Percentiles rank a stretch among this genome's conserved stretches.
These are phyloP conservation scores for Paxillus ammoniavirescens DNA, from an alignment of 768 basidiomycete genomes.

Conservation along the genomic window DNA sequence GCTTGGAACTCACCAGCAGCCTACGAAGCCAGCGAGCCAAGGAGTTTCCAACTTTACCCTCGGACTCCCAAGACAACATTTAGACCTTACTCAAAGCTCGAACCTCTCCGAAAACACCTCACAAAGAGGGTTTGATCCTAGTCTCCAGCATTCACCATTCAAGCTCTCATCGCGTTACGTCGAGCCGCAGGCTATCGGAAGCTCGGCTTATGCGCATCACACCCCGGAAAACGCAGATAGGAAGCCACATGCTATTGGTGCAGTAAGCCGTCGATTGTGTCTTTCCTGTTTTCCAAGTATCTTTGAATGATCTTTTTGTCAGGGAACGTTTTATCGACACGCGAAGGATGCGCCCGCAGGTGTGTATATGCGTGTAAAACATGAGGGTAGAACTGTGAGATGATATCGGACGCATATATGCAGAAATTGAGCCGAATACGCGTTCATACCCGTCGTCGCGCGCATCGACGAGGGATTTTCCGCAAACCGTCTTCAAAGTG, in stretches of 20 bases:
- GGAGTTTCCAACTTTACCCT: slow-evolving; percentile 1
- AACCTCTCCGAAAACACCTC: slow-evolving; percentile 5
- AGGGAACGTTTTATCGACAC: slow-evolving; percentile 12
- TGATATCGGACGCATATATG: slow-evolving; percentile 9
- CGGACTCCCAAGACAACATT: slow-evolving; percentile 9
- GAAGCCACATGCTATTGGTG: neutral
- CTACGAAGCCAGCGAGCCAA: slow-evolving; percentile 6
- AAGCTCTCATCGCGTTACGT: slow-evolving; percentile 8
- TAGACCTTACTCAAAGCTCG: slow-evolving; percentile 7
- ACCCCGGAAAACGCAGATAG: slow-evolving; percentile 2
- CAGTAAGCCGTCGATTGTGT: slow-evolving; percentile 7
- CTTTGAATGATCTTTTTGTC: neutral
- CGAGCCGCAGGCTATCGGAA: slow-evolving; percentile 11
- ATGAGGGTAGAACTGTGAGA: neutral
- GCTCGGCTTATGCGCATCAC: slow-evolving; percentile 4
- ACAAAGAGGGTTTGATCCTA: slow-evolving; percentile 6
- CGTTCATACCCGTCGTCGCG: slow-evolving; percentile 2
- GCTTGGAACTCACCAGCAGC: slow-evolving; percentile 11
- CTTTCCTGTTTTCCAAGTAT: neutral
- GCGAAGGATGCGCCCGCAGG: slow-evolving; percentile 14
- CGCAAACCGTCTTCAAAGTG: slow-evolving; percentile 3
- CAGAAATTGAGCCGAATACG: slow-evolving; percentile 8
- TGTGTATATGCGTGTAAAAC: slow-evolving; percentile 20
- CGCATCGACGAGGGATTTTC: slow-evolving; percentile 6
- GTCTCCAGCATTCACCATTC: slow-evolving; percentile 7